These are phyloP conservation scores for Magnaporthales sp. DNA, from an alignment of 2,329 filamentous ascomycete genomes.

Conservation along the genomic window DNA sequence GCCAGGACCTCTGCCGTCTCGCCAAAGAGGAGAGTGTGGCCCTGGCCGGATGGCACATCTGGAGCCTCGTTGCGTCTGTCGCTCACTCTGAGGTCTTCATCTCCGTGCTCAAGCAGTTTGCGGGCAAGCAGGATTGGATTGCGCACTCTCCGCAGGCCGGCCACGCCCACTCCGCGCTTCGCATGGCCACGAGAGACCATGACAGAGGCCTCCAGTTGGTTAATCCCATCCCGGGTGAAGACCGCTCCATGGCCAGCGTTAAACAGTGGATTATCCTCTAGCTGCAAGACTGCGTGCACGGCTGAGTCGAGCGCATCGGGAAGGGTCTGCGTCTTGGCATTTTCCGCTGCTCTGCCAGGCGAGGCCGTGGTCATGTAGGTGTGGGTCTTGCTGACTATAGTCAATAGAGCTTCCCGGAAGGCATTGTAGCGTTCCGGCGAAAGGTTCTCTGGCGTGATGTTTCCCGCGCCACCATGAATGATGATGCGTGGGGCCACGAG, in stretches of 20 bases:
- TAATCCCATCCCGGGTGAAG: constrained; percentile 73
- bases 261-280: constrained; percentile 77
- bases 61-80: constrained; percentile 8
- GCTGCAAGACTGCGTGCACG: constrained; percentile 62
- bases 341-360: constrained; percentile 4
- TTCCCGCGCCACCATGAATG: constrained; percentile 66
- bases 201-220: constrained; percentile 78
- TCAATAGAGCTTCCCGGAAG: constrained; percentile 52
- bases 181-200: constrained; percentile 69
- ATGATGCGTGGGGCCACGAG: constrained; percentile 49
- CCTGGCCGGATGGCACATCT: constrained; percentile 34
- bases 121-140: constrained; percentile 71
- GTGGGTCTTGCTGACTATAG: constrained; percentile 41
- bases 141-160: constrained; percentile 63
- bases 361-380: constrained; percentile 34
- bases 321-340: constrained; percentile 8
- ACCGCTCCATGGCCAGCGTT: constrained; percentile 80
- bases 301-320: constrained; percentile 64
- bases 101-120: constrained; percentile 60
- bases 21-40: constrained; percentile 41
- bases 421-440: constrained; percentile 46
- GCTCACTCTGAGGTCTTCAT: constrained; percentile 40
- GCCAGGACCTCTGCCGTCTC: constrained; percentile 62
- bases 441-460: constrained; percentile 52
- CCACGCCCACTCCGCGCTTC: constrained; percentile 73